Evolutionary conservation across 345 rosid species (phyloP).

Genomic region (Litchi chinensis): DNA sequence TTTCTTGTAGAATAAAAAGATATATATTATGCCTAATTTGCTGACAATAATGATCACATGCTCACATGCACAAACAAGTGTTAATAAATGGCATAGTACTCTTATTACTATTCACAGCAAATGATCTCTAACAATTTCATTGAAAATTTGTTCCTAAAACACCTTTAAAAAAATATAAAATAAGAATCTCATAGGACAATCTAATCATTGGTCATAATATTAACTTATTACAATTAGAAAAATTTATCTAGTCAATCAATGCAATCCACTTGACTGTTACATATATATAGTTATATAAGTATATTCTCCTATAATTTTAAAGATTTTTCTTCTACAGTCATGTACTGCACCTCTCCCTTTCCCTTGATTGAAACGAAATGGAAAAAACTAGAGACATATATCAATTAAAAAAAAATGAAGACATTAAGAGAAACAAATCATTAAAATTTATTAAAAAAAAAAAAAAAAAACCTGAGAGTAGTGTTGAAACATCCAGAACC

Average conservation of each 20-base stretch:
- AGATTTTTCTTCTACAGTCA: not conserved
- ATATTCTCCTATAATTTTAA: slow-evolving; percentile 2
- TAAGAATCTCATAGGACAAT: not conserved
- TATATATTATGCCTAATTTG: not conserved
- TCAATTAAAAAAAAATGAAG: not conserved
- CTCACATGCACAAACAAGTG: slow-evolving; percentile 4
- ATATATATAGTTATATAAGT: not conserved
- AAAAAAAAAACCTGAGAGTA: slow-evolving; percentile 42
- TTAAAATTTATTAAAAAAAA: not conserved
- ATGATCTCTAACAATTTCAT: not conserved
- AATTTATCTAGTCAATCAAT: not conserved
- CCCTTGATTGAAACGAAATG: not conserved
- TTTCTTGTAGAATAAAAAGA: not conserved
- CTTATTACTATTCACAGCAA: not conserved
- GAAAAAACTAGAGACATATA: not conserved
- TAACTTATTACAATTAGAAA: not conserved
- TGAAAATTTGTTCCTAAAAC: not conserved
- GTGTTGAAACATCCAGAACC: slow-evolving; percentile 19
- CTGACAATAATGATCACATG: slow-evolving; percentile 6
- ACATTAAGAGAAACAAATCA: not conserved
- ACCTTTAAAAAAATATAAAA: not conserved
- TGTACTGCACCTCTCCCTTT: not conserved
- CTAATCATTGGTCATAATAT: not conserved
- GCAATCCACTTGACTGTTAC: not conserved
- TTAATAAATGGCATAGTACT: not conserved